phyloP scores from a whole-genome alignment of 768 basidiomycete species.

The Suillus brevipes region DNA sequence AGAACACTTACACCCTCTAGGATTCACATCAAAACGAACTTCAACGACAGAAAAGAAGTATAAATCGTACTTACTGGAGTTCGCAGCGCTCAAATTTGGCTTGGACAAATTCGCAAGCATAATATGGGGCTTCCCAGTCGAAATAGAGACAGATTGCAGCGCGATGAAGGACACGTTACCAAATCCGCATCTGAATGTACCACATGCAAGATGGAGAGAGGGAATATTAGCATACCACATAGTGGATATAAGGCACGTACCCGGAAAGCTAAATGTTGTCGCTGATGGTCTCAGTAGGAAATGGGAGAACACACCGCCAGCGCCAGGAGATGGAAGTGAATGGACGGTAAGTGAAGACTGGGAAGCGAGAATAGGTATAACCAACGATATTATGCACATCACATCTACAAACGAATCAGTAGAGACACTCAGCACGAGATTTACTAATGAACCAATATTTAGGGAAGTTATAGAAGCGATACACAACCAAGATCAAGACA shows the following conservation, averaged over 20 bases:
- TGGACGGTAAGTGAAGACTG: too few relatives aligned
- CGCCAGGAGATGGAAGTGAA: too few relatives aligned
- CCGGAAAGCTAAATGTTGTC: rapidly evolving
- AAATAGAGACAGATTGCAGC: background rate
- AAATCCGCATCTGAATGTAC: rapidly evolving
- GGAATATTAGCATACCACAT: background rate
- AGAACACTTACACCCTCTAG: too few relatives aligned
- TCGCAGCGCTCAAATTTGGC: background rate
- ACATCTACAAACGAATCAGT: too few relatives aligned
- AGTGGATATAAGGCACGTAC: background rate
- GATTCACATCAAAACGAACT: too few relatives aligned
- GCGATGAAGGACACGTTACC: background rate
- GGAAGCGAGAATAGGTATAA: too few relatives aligned
- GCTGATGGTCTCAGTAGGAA: rapidly evolving
- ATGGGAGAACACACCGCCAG: background rate
- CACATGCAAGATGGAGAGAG: background rate
- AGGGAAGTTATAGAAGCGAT: too few relatives aligned
- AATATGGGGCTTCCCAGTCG: background rate
- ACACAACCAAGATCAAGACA: too few relatives aligned
- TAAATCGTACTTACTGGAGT: background rate
- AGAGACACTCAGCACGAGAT: too few relatives aligned
- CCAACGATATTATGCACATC: too few relatives aligned
- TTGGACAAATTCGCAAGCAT: background rate
- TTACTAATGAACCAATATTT: too few relatives aligned
- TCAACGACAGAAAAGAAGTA: background rate